Evolutionary conservation across 2,329 filamentous ascomycete genomes (phyloP).

Genomic region (Dactylellina cionopaga): DNA sequence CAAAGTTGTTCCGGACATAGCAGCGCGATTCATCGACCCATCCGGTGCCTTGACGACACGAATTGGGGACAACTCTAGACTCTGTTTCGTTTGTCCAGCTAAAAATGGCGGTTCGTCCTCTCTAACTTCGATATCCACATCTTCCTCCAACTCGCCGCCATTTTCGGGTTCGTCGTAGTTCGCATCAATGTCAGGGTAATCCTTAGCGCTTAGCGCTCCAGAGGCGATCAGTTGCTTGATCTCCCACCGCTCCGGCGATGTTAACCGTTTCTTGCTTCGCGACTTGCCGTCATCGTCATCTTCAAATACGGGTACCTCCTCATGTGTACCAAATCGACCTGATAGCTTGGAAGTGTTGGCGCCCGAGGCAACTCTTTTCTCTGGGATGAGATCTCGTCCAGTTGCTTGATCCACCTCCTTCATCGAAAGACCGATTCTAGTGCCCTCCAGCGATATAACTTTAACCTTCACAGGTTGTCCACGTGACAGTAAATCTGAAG

Average conservation of each 20-base stretch:
- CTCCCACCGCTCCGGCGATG: conserved; percentile 96
- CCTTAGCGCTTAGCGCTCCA: conserved; percentile 88
- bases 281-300: conserved; percentile 67
- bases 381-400: conserved; percentile 82
- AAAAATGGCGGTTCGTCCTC: conserved; percentile 97
- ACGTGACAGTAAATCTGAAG: conserved; percentile 82
- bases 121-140: conserved; percentile 94
- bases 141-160: conserved; percentile 86
- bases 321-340: conserved; percentile 67
- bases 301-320: conserved; percentile 72
- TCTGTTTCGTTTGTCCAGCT: conserved; percentile 95
- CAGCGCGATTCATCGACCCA: conserved; percentile 95
- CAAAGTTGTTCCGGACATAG: conserved; percentile 88
- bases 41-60: conserved; percentile 96
- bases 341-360: conserved; percentile 88
- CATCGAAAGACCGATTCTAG: conserved; percentile 88
- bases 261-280: conserved; percentile 87
- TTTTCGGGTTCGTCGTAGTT: conserved; percentile 89
- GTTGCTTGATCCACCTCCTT: conserved; percentile 94
- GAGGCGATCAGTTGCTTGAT: conserved; percentile 96
- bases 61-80: conserved; percentile 92
- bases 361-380: conserved; percentile 81
- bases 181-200: conserved; percentile 93
- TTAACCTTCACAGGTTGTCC: conserved; percentile 93
- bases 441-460: conserved; percentile 84